A percentile compares a stretch with the other conserved stretches of the same genome.
These are phyloP conservation scores for Entamoeba histolytica DNA, from an alignment of 208 protist species.

Conservation along the genomic window DNA sequence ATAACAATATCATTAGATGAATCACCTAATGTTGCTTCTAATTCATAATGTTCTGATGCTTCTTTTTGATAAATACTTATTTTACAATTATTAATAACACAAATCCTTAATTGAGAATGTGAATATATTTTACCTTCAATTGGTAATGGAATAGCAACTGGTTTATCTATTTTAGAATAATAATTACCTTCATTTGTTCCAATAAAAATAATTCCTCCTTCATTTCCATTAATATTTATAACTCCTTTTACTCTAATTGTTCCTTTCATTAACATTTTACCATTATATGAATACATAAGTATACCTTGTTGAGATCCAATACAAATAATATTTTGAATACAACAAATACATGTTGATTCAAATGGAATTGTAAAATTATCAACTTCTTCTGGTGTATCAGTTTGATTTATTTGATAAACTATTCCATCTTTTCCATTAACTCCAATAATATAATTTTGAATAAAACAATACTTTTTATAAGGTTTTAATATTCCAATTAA, in stretches of 20 bases:
- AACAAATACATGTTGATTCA: neutral
- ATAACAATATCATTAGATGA: neutral
- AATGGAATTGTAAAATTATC: neutral
- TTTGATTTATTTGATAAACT: neutral
- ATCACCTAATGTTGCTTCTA: neutral
- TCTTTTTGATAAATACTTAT: neutral
- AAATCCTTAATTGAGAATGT: neutral
- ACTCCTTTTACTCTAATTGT: neutral
- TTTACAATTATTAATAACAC: neutral
- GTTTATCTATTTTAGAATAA: neutral
- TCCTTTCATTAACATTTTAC: neutral
- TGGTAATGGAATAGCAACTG: neutral
- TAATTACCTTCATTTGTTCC: neutral
- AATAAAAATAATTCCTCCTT: neutral
- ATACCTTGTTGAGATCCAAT: neutral
- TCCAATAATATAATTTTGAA: neutral
- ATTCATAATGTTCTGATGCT: neutral
- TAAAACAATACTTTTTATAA: neutral
- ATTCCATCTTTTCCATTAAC: neutral
- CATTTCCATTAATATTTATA: neutral
- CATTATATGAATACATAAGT: neutral
- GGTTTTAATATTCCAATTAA: neutral
- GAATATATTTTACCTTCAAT: neutral
- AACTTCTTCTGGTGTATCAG: neutral
- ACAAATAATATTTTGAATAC: neutral